A percentile compares a stretch with the other conserved stretches of the same genome.
Evolutionary conservation across 2,329 filamentous ascomycete species (phyloP).

Genomic region (Colletotrichum euphorbiae): DNA sequence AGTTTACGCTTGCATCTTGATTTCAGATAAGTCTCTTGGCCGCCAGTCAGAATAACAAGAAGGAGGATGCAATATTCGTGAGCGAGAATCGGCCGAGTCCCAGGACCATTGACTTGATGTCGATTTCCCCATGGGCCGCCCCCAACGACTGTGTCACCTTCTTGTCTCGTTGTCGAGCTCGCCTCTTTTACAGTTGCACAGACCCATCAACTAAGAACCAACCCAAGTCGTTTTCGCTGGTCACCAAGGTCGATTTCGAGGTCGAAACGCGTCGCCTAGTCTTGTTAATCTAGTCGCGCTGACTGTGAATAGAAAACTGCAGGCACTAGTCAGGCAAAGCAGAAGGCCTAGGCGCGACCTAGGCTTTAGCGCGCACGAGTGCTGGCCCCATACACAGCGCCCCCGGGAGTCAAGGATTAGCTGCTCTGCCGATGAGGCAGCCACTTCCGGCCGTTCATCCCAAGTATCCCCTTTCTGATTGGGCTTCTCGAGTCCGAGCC

Average conservation of each 20-base stretch:
- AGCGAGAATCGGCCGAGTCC: constrained; percentile 1
- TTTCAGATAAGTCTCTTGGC: constrained; percentile 4
- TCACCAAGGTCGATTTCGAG: constrained; percentile 13
- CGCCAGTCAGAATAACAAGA: constrained; percentile 10
- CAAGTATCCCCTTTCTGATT: constrained; percentile 16
- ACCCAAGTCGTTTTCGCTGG: constrained; percentile 8
- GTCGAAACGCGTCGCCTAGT: constrained; percentile 26
- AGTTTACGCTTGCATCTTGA: neutral
- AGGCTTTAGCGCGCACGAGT: constrained; percentile 25
- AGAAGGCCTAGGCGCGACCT: neutral
- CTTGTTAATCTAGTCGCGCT: constrained; percentile 12
- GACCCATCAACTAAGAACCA: constrained; percentile 15
- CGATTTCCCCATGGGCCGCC: neutral
- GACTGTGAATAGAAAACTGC: constrained; percentile 1
- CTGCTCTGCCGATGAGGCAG: constrained; percentile 25
- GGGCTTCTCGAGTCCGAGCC: constrained; percentile 30
- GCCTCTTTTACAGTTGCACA: constrained; percentile 4
- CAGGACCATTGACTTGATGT: neutral
- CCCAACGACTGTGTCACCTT: neutral
- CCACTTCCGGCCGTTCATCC: constrained; percentile 34
- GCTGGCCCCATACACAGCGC: constrained; percentile 19
- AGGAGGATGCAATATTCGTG: neutral
- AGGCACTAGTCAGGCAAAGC: constrained; percentile 28
- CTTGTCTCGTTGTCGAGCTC: neutral
- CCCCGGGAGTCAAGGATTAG: constrained; percentile 37